Percentiles rank a stretch among this genome's conserved stretches.
phyloP scores from a whole-genome alignment of 768 basidiomycete genomes.

The Steccherinum ochraceum region DNA sequence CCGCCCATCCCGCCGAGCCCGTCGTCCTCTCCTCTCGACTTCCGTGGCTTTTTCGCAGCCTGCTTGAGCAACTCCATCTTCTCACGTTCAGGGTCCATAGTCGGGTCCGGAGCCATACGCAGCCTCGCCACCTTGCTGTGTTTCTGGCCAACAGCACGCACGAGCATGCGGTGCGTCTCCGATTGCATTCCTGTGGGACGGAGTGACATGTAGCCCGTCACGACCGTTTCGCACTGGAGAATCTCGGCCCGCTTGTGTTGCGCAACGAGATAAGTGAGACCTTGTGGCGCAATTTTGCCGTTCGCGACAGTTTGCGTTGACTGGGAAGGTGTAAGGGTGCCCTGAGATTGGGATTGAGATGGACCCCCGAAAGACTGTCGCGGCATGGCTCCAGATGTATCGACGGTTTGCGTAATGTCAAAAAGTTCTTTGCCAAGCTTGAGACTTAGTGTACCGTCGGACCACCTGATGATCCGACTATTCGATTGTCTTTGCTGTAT shows the following conservation, averaged over 20 bases:
- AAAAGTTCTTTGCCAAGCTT: constrained; percentile 92
- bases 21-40: constrained; percentile 43
- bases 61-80: constrained; percentile 61
- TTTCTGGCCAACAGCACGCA: constrained; percentile 79
- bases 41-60: constrained; percentile 58
- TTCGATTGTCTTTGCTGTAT: constrained; percentile 80
- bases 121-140: constrained; percentile 77
- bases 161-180: constrained; percentile 84
- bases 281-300: constrained; percentile 46
- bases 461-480: constrained; percentile 89
- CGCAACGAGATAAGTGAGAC: constrained; percentile 84
- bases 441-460: constrained; percentile 87
- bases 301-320: constrained; percentile 21
- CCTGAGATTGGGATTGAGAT: constrained; percentile 32
- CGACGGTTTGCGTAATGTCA: constrained; percentile 77
- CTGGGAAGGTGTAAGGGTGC: constrained; percentile 21
- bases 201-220: constrained; percentile 79
- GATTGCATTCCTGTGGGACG: constrained; percentile 88
- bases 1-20: constrained; percentile 28
- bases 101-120: constrained; percentile 74
- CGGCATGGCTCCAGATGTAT: constrained; percentile 63
- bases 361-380: constrained; percentile 49
- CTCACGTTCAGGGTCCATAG: constrained; percentile 69
- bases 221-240: constrained; percentile 77
- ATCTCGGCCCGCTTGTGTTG: constrained; percentile 84